Conservation (phyloP, 2,329 filamentous ascomycete genomes). For the Pseudogymnoascus sp. region DNA sequence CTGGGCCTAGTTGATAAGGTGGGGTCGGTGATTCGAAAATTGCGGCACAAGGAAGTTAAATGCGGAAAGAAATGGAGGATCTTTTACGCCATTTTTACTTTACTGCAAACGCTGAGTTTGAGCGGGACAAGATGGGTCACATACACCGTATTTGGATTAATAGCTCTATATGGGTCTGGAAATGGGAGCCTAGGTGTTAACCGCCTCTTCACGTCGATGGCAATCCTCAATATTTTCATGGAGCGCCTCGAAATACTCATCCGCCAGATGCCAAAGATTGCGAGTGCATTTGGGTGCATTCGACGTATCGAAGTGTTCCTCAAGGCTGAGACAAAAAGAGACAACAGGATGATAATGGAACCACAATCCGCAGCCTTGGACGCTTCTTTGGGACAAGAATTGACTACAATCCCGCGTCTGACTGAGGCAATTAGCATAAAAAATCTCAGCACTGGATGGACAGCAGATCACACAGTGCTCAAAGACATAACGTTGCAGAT, state of each 20-base stretch:
- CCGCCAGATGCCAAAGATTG: neutral
- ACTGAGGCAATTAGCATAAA: neutral
- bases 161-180: neutral
- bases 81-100: neutral
- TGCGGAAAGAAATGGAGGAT: neutral
- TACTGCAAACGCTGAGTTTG: neutral
- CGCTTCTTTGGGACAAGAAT: neutral
- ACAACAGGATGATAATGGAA: neutral
- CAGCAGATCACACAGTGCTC: slow-evolving; percentile 5
- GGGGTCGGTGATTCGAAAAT: neutral
- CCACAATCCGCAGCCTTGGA: neutral
- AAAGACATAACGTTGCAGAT: slow-evolving; percentile 15
- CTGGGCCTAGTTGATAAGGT: slow-evolving; percentile 32
- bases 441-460: slow-evolving; percentile 8
- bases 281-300: neutral
- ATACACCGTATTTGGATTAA: neutral
- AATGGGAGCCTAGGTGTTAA: neutral
- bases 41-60: neutral
- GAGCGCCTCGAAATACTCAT: slow-evolving; percentile 7
- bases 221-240: slow-evolving; percentile 4
- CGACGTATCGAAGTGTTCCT: neutral
- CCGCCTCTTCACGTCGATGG: neutral
- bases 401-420: neutral
- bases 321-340: neutral
- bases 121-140: slow-evolving; percentile 6